phyloP scores from a whole-genome alignment of 164 flowering plant genomes.

The Hamamelis virginiana region DNA sequence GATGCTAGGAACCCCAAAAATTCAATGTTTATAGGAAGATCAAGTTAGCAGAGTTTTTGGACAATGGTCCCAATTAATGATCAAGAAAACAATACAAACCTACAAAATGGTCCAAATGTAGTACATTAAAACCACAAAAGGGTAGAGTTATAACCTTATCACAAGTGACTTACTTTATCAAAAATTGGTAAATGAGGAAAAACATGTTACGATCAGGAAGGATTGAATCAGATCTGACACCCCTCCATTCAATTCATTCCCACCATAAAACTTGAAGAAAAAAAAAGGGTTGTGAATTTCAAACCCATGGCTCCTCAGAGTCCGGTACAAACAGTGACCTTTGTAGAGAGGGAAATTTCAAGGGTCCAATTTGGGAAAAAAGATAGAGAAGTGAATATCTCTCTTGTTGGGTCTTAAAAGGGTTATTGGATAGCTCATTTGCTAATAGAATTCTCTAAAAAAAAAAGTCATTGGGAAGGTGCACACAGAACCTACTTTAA shows the following conservation, averaged over 20 bases:
- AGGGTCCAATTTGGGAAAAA: conserved; percentile 24
- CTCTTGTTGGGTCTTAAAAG: conserved; percentile 19
- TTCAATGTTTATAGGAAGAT: too few relatives aligned
- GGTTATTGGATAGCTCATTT: conserved; percentile 1
- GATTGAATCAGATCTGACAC: conserved; percentile 20
- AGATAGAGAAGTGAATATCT: conserved; percentile 25
- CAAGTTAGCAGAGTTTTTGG: too few relatives aligned
- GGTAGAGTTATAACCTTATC: not conserved
- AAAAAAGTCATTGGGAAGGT: conserved; percentile 9
- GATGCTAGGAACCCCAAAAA: too few relatives aligned
- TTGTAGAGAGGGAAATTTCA: conserved; percentile 14
- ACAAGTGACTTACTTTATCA: conserved; percentile 2
- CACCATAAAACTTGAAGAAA: not conserved
- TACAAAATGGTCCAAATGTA: conserved; percentile 3
- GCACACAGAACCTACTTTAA: not conserved
- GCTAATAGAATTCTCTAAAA: not conserved
- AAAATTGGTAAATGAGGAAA: conserved; percentile 1
- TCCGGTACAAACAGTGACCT: conserved; percentile 20
- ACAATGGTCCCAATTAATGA: not conserved
- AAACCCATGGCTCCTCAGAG: conserved; percentile 22
- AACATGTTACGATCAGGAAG: conserved; percentile 17
- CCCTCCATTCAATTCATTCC: conserved; percentile 1
- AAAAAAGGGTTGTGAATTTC: conserved; percentile 17
- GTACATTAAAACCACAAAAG: not conserved
- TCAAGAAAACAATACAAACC: not conserved